Percentiles rank a stretch among this genome's conserved stretches.
These are phyloP conservation scores for Lactuca saligna DNA, from an alignment of 129 eudicot genomes.

Conservation along the genomic window DNA sequence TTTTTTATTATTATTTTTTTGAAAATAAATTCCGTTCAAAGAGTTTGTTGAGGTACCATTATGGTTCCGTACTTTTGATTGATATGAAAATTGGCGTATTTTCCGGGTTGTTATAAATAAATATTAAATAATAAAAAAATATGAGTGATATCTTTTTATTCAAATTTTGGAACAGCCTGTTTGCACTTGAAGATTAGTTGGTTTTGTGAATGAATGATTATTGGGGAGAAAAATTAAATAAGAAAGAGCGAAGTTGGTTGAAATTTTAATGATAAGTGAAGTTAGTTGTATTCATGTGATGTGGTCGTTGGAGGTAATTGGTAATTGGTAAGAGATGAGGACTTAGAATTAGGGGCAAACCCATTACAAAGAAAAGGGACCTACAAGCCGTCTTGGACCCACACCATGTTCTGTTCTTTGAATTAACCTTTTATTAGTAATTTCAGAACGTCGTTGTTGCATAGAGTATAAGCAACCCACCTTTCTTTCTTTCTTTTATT, in stretches of 20 bases:
- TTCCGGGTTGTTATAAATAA: slow-evolving; percentile 11
- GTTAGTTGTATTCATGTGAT: slow-evolving; percentile 2
- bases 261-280: background rate
- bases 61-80: slow-evolving; percentile 9
- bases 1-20: background rate
- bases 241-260: background rate
- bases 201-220: background rate
- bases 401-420: slow-evolving; percentile 1
- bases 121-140: background rate
- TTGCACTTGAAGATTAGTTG: background rate
- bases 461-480: slow-evolving; percentile 61
- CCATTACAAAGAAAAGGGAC: background rate
- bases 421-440: background rate
- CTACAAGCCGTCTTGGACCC: slow-evolving; percentile 1
- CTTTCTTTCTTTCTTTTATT: background rate
- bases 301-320: background rate
- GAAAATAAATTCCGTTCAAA: slow-evolving; percentile 8
- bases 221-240: background rate
- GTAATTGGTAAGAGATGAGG: background rate
- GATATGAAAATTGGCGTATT: background rate
- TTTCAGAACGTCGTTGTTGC: slow-evolving; percentile 58
- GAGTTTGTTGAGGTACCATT: slow-evolving; percentile 16
- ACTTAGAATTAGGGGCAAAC: background rate
- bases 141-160: background rate
- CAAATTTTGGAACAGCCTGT: too few species aligned